phyloP scores from a whole-genome alignment of 1,284 basidiomycete genomes.

The Rhizoctonia solani region DNA sequence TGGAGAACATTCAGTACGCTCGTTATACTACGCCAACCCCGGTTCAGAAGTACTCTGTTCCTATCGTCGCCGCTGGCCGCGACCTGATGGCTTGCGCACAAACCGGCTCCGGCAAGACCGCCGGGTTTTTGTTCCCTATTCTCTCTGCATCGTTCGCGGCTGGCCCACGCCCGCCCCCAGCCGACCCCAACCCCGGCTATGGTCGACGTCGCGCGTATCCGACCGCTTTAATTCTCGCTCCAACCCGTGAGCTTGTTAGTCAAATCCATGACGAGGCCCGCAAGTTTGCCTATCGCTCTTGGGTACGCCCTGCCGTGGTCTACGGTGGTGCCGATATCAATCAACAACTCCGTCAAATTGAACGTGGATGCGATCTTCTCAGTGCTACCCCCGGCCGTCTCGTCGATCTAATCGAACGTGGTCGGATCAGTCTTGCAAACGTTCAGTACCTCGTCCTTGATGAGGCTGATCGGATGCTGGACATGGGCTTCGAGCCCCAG shows the following conservation, averaged over 20 bases:
- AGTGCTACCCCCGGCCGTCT: constrained; percentile 98
- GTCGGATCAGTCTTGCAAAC: constrained; percentile 94
- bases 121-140: constrained; percentile 99
- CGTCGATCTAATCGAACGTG: constrained; percentile 97
- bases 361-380: constrained; percentile 96
- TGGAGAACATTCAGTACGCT: constrained; percentile 93
- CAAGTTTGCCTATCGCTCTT: constrained; percentile 99
- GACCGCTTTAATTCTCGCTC: constrained; percentile 93
- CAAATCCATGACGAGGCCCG: constrained; percentile 99
- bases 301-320: constrained; percentile 98
- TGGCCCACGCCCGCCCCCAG: constrained; percentile 76
- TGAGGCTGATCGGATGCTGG: constrained; percentile 99
- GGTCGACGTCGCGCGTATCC: constrained; percentile 91
- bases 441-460: constrained; percentile 98
- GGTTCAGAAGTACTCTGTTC: constrained; percentile 99
- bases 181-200: constrained; percentile 58
- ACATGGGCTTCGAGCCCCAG: constrained; percentile 99
- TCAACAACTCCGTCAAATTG: constrained; percentile 90
- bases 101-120: constrained; percentile 99
- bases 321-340: constrained; percentile 99
- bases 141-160: constrained; percentile 89
- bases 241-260: constrained; percentile 97
- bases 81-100: constrained; percentile 99
- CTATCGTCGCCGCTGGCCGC: constrained; percentile 88
- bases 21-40: constrained; percentile 96